A percentile compares a stretch with the other conserved stretches of the same genome.
These are phyloP conservation scores for Hypoxylon sp. DNA, from an alignment of 2,329 filamentous ascomycete species.

Conservation along the genomic window DNA sequence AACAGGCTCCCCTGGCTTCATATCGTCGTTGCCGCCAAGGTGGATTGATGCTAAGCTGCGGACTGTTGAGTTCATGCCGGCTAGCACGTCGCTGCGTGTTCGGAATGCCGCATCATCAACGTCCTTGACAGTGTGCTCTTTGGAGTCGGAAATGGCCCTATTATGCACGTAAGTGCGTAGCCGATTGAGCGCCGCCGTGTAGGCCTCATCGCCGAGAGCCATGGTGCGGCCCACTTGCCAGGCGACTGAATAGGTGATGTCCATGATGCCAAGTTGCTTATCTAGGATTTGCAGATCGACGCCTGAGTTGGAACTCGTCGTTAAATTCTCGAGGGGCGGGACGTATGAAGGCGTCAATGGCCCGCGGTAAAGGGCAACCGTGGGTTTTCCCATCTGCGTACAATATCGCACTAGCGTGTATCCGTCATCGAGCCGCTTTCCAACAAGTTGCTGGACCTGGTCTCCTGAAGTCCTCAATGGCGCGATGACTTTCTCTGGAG, in stretches of 20 bases:
- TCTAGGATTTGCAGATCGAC: slow-evolving; percentile 60
- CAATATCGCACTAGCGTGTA: slow-evolving; percentile 58
- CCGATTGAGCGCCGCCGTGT: slow-evolving; percentile 28
- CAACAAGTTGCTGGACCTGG: background rate
- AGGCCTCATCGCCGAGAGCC: slow-evolving; percentile 55
- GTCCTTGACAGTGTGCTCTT: background rate
- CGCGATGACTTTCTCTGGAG: slow-evolving; percentile 22
- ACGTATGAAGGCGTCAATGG: slow-evolving; percentile 55
- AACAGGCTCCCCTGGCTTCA: too few species aligned
- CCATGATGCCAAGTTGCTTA: slow-evolving; percentile 57
- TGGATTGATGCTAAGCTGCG: too few species aligned
- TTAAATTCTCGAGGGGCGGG: slow-evolving; percentile 26
- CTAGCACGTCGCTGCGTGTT: too few species aligned
- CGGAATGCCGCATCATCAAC: too few species aligned
- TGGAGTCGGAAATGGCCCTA: background rate
- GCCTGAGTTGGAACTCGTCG: slow-evolving; percentile 53
- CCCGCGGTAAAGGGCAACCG: slow-evolving; percentile 54
- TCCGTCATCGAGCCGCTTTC: slow-evolving; percentile 54
- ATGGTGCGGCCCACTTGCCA: slow-evolving; percentile 61
- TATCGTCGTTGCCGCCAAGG: too few species aligned
- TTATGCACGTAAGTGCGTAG: slow-evolving; percentile 12
- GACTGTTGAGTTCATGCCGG: too few species aligned
- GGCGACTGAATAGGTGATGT: slow-evolving; percentile 60
- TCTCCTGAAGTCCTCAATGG: background rate
- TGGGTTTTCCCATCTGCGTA: slow-evolving; percentile 59